Evolutionary conservation across 495 filamentous ascomycete species (phyloP), one percentile per base, ranked within the genome.

Genomic region (Podospora anserina): DNA sequence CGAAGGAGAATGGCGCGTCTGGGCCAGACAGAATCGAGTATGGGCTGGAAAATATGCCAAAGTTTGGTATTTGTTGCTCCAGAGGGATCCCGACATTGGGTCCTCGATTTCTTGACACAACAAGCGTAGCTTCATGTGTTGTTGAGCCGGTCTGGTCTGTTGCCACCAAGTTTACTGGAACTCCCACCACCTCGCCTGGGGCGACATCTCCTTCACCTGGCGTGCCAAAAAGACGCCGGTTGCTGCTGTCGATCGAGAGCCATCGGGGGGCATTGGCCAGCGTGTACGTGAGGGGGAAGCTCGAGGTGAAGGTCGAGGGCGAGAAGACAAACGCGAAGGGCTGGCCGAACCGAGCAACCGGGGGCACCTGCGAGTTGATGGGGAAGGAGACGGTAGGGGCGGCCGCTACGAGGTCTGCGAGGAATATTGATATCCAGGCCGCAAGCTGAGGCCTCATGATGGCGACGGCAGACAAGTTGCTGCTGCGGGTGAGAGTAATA

Each of bases 351-450:
- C 89, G 86, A 3, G 90, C 92, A 63, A 92, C 88, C 4, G 89
- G 89, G 53, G 91, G 91, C 13, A 93, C 83, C 74, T 95, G 91
- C 5, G 90, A 84, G 76, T 93, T 92, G 70, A 94, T 83, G 0
- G 90, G 90, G 63, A 92, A 89, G 49, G 85, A 85, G 62, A 89
- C 80, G 65, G 75, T 68, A 64, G 84, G 82, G 34, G 70, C 76
- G 58, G 86, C 86, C 62, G 74, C 69, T 19, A 81, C 80, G 20
- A 71, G 59, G 23, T 57, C 15, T 16, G 59, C 54, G 26, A 78
- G 55, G 15, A 75, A 27, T 19, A 77, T 54, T 19, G 68, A 34
- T n/a, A 64, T 28, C 69, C 64, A 72, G 3, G 32, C 13, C 9
- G 58, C 54, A 15, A 28, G 13, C 20, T 19, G 13, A 15, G 66